Conservation (phyloP, 495 filamentous ascomycete species). For the Choiromyces venosus region DNA sequence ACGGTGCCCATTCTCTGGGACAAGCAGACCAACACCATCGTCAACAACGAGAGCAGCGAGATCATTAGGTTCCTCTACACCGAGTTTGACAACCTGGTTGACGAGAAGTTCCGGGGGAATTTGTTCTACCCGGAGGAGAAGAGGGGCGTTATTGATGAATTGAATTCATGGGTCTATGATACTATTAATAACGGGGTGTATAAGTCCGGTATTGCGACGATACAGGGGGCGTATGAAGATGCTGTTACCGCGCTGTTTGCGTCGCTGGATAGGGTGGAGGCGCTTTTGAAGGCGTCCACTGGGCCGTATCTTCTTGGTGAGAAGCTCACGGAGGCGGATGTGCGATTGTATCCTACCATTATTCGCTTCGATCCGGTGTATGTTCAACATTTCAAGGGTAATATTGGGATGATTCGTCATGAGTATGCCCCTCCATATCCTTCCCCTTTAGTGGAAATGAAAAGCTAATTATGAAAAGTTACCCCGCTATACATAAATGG, state of each 20-base stretch:
- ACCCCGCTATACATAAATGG: constrained; percentile 65
- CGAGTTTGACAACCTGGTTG: constrained; percentile 68
- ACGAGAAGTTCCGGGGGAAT: constrained; percentile 54
- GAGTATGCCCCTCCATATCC: constrained; percentile 49
- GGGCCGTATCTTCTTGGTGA: constrained; percentile 65
- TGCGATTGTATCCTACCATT: constrained; percentile 76
- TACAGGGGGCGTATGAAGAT: constrained; percentile 71
- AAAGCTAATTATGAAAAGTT: constrained; percentile 47
- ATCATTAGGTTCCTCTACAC: constrained; percentile 66
- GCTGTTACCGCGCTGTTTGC: constrained; percentile 62
- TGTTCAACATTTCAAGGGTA: constrained; percentile 92
- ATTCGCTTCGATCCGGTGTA: constrained; percentile 83
- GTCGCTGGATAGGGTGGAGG: constrained; percentile 65
- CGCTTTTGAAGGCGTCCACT: constrained; percentile 52
- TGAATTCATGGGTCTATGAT: constrained; percentile 79
- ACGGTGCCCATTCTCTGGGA: constrained; percentile 80
- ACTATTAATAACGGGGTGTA: constrained; percentile 87
- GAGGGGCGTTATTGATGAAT: constrained; percentile 59
- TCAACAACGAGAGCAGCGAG: constrained; percentile 81
- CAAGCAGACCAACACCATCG: constrained; percentile 63
- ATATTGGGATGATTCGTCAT: constrained; percentile 72
- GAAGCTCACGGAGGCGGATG: constrained; percentile 70
- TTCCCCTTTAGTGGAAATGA: not conserved
- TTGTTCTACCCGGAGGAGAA: constrained; percentile 60
- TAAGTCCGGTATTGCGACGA: constrained; percentile 52